phyloP scores from a whole-genome alignment of 2,329 filamentous ascomycete genomes.

The Colletotrichum shisoi region DNA sequence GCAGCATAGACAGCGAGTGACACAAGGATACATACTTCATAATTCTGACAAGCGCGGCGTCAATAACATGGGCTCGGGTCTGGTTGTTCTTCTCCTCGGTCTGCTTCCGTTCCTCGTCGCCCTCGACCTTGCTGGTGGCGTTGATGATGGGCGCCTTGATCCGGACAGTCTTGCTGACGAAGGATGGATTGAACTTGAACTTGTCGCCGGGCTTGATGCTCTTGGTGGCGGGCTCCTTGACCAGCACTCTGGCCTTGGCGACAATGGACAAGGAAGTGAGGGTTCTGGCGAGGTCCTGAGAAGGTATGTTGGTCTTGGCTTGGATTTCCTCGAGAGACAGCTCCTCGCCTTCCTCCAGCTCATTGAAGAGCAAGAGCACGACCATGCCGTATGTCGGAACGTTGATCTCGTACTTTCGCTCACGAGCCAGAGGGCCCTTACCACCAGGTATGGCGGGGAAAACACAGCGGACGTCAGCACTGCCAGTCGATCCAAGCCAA shows the following conservation, averaged over 20 bases:
- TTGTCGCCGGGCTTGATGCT: conserved; percentile 77
- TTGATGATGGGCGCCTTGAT: conserved; percentile 90
- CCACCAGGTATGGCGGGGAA: conserved; percentile 78
- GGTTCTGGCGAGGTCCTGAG: conserved; percentile 75
- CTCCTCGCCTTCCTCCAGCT: conserved; percentile 63
- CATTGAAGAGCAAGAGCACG: conserved; percentile 88
- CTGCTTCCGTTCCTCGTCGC: conserved; percentile 69
- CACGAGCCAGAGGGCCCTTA: conserved; percentile 65
- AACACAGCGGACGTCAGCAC: conserved; percentile 82
- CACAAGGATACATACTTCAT: conserved; percentile 75
- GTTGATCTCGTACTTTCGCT: conserved; percentile 85
- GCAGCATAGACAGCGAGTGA: neutral
- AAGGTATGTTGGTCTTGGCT: conserved; percentile 79
- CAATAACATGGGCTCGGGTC: conserved; percentile 73
- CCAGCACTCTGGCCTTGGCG: conserved; percentile 80
- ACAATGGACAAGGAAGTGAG: conserved; percentile 83
- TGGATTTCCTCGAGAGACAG: conserved; percentile 80
- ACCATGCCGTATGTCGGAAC: conserved; percentile 94
- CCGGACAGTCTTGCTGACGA: conserved; percentile 81
- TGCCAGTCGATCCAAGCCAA: conserved; percentile 77
- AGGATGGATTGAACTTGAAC: conserved; percentile 84
- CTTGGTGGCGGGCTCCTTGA: conserved; percentile 82
- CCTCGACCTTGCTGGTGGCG: conserved; percentile 84
- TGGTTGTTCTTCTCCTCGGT: conserved; percentile 81
- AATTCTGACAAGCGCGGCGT: conserved; percentile 80